A percentile compares a stretch with the other conserved stretches of the same genome.
phyloP scores from a whole-genome alignment of 2,329 filamentous ascomycete species.

The Epichloe festucae region DNA sequence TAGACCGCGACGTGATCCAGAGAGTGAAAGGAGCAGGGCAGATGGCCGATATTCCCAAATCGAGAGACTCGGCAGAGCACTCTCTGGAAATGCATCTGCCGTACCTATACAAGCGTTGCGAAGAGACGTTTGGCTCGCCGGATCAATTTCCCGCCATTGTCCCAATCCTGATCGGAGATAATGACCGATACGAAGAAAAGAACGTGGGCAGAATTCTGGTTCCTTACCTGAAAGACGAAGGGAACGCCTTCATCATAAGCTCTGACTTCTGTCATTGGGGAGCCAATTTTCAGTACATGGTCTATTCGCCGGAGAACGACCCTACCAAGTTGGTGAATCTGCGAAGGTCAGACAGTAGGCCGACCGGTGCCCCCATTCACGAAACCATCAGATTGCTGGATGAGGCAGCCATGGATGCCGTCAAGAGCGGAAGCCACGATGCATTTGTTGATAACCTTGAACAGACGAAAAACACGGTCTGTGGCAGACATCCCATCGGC shows the following conservation, averaged over 20 bases:
- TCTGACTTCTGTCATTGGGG: conserved; percentile 99
- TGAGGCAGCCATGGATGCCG: conserved; percentile 68
- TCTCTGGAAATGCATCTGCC: conserved; percentile 95
- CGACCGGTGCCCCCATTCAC: conserved; percentile 47
- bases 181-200: conserved; percentile 50
- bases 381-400: conserved; percentile 77
- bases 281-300: conserved; percentile 63
- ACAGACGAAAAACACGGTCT: conserved; percentile 79
- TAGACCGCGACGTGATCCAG: conserved; percentile 46
- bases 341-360: conserved; percentile 18
- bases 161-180: conserved; percentile 76
- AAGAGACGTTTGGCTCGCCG: conserved; percentile 34
- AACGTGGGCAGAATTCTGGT: conserved; percentile 57
- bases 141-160: conserved; percentile 60
- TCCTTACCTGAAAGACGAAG: conserved; percentile 61
- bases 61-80: conserved; percentile 71
- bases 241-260: conserved; percentile 75
- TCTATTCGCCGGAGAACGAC: conserved; percentile 44
- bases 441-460: conserved; percentile 56
- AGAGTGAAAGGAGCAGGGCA: conserved; percentile 28
- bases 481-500: conserved; percentile 87
- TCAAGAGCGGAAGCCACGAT: conserved; percentile 61
- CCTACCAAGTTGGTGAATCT: conserved; percentile 28
- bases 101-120: conserved; percentile 70
- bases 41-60: conserved; percentile 43